Percentiles rank a stretch among this genome's conserved stretches.
Conservation (phyloP, 768 basidiomycete genomes). For the Phaffia tasmanica region DNA sequence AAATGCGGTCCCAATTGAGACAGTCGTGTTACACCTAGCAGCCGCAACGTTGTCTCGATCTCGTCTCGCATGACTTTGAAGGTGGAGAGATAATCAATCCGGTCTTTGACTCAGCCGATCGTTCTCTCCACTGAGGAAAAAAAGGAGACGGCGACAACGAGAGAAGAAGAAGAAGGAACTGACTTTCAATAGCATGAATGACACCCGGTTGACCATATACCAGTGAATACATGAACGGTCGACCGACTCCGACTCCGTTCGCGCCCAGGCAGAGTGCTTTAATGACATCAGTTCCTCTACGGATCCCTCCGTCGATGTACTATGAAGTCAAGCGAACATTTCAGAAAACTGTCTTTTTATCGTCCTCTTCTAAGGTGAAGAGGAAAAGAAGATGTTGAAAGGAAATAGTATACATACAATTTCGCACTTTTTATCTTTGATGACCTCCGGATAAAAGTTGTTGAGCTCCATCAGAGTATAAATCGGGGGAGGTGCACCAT, state of each 20-base stretch:
- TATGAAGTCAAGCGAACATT: not conserved
- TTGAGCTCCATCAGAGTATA: constrained; percentile 61
- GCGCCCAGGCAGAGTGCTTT: constrained; percentile 69
- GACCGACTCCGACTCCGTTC: constrained; percentile 36
- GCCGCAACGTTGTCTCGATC: constrained; percentile 40
- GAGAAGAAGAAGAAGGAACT: constrained; percentile 21
- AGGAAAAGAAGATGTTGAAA: not conserved
- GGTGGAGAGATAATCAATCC: constrained; percentile 3
- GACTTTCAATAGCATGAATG: constrained; percentile 36
- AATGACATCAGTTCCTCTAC: constrained; percentile 74
- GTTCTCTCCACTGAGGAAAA: not conserved
- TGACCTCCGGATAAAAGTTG: constrained; percentile 60
- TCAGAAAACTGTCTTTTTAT: not conserved
- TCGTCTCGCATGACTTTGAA: constrained; percentile 40
- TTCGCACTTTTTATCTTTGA: constrained; percentile 53
- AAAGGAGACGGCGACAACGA: not conserved
- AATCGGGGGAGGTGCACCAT: constrained; percentile 39
- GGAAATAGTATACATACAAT: constrained; percentile 10
- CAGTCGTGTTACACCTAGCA: constrained; percentile 40
- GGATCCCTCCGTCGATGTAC: constrained; percentile 62
- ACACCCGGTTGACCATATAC: constrained; percentile 40
- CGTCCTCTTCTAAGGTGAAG: not conserved
- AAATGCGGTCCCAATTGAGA: constrained; percentile 39
- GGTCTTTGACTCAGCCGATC: not conserved
- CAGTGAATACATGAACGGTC: constrained; percentile 40